Evolutionary conservation across 305 asterid genomes (phyloP), one percentile per base, ranked within the genome.

Genomic region (Stenogyne calaminthoides): DNA sequence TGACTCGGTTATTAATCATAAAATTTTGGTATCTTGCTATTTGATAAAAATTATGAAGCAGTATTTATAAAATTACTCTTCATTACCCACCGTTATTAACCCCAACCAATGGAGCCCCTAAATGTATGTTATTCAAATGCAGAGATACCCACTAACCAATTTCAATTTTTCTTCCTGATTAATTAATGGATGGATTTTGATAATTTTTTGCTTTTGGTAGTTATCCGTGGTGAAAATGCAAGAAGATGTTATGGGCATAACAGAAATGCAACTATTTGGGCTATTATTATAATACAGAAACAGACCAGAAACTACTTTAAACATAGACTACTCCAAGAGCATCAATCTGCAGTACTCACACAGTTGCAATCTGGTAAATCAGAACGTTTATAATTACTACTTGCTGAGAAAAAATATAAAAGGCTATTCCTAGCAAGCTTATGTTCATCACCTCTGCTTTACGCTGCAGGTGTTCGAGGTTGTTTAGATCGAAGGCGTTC

Each of bases 151-250:
- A 46, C 18, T 46, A 42, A 22, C 25, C 25, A 2, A 25, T 25
- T 44, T 47, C 54, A 4, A 14, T 3, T 14, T 47, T 47, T 47
- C 19, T 47, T 9, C 1, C 29, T 25, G 29, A 25, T 25, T 25
- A 25, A 25, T 25, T 25, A 25, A 25, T 25, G 29, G 5, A 44
- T 44, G 55, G 6, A 4, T 46, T 14, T 47, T 52, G 55, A 72
- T 29, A 15, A 25, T 34, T 20, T 7, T 44, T 77, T 19, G 7
- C 34, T 46, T 2, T 59, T 12, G 62, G 86, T 85, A 88, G 97
- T 85, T 78, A 81, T 85, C 40, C 93, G 97, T 0, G 95, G 93
- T 29, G 88, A 87, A 75, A 87, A 72, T 34, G 81, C 78, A 54
- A 78, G 97, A 70, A 85, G 75, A 69, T 57, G 56, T 57, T 78